Evolutionary conservation across 2,329 filamentous ascomycete genomes (phyloP), one percentile per base, ranked within the genome.

Genomic region (Cryphonectria naterciae): DNA sequence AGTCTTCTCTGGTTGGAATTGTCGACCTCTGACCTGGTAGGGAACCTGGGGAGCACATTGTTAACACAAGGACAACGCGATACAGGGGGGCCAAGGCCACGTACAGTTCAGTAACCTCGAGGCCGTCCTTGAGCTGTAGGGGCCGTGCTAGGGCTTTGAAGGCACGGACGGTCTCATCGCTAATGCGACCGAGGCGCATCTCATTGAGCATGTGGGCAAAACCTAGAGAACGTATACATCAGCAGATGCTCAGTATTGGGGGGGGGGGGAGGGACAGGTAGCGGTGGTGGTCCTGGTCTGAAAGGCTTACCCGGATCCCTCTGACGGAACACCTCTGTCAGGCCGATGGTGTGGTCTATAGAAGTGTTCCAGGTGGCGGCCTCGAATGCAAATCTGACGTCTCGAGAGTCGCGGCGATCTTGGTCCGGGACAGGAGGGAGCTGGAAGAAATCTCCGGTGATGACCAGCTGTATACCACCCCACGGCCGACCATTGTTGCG

Each of bases 401-500:
- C 86, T 63, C 85, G 83, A 67, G 90, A 89, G 58, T 88, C 89
- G 56, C 84, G 84, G 46, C 46, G 46, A 5, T 49, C 46, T 22
- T 49, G 46, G 49, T 98, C 95, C 1, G 95, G 95, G 1, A 99
- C 96, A 0, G 96, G 96, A 0, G 96, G 96, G 4, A 99, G 83
- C 79, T 99, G 96, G 81, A 99, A 99, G 82, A 99, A 99, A 77
- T 99, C 96, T 3, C 96, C 96, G 0, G 96, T 99, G 72, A 99
- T 93, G 70, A 99, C 89, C 41, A 99, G 86, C 76, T 99, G 96
- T 62, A 99, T 98, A 6, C 96, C 96, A 68, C 96, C 97, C 85
- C 97, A 99, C 0, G 96, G 93, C 13, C 93, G 88, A 13, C 93
- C 95, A 76, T 97, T 98, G 78, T 97, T 97, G 68, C 95, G 90